Evolutionary conservation across 1,139 yeast genomes (phyloP).

Genomic region (Blastobotrys elegans): DNA sequence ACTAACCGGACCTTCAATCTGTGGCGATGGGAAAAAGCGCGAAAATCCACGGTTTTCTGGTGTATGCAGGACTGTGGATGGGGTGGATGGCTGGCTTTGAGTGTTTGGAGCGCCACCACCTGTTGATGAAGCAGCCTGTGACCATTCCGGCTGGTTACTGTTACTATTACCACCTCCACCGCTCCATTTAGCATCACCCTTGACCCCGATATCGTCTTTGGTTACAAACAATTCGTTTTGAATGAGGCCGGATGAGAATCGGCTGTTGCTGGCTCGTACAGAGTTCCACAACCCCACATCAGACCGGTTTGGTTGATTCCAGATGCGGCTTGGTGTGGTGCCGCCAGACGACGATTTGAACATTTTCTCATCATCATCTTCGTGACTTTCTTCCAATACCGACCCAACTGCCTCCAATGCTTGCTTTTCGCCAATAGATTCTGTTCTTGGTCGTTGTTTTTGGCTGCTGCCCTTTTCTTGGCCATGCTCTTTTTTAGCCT

Average conservation of each 20-base stretch:
- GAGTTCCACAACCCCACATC: constrained; percentile 12
- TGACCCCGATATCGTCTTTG: constrained; percentile 12
- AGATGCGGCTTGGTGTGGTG: constrained; percentile 7
- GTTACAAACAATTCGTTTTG: constrained; percentile 10
- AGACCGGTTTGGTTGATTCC: constrained; percentile 6
- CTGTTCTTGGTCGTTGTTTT: neutral
- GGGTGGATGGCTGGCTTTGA: constrained; percentile 11
- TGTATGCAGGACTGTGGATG: constrained; percentile 7
- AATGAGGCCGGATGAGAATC: constrained; percentile 10
- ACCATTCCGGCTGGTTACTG: neutral
- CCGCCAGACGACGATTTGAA: constrained; percentile 5
- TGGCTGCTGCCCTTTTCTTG: neutral
- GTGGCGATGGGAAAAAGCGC: constrained; percentile 17
- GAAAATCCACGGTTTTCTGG: constrained; percentile 13
- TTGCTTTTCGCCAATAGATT: constrained; percentile 14
- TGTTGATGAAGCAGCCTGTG: constrained; percentile 6
- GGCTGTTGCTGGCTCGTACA: constrained; percentile 10
- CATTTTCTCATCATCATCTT: constrained; percentile 10
- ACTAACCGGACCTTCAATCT: constrained; percentile 5
- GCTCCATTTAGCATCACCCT: neutral
- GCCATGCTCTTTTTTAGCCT: neutral
- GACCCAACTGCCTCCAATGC: constrained; percentile 14
- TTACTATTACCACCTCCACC: neutral
- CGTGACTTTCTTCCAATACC: constrained; percentile 9
- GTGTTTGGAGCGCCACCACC: no score